Conservation (phyloP, 2,329 filamentous ascomycete genomes). For the Apiospora aurea region DNA sequence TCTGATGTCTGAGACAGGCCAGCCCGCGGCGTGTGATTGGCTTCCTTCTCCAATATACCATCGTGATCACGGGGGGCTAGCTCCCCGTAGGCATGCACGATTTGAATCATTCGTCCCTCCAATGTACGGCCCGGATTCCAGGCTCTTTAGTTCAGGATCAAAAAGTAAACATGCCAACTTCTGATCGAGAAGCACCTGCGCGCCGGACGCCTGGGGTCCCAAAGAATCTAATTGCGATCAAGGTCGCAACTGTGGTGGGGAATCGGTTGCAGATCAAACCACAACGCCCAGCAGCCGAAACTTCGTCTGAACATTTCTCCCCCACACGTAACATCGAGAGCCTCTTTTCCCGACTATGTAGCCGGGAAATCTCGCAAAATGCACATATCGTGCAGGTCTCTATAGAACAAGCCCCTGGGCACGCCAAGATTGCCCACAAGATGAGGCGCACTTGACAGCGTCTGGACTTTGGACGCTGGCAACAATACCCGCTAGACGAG, state of each 20-base stretch:
- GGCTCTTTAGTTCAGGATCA: background rate
- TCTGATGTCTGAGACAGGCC: conserved; percentile 3
- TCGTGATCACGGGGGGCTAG: background rate
- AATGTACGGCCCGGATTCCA: background rate
- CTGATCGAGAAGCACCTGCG: background rate
- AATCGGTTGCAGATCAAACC: background rate
- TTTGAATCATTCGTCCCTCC: background rate
- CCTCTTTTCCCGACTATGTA: conserved; percentile 12
- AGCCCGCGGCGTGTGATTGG: background rate
- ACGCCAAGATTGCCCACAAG: background rate
- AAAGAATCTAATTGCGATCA: conserved; percentile 7
- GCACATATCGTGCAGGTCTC: background rate
- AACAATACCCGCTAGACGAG: conserved; percentile 4
- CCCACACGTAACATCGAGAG: conserved; percentile 4
- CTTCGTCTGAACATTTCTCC: conserved; percentile 11
- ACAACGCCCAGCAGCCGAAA: conserved; percentile 5
- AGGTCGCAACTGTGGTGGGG: background rate
- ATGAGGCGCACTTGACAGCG: conserved; percentile 10
- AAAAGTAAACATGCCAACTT: background rate
- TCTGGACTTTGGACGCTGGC: background rate
- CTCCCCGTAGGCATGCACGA: background rate
- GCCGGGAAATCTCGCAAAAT: background rate
- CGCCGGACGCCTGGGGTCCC: background rate
- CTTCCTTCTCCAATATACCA: background rate
- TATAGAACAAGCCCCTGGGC: background rate